Percentiles rank a stretch among this genome's conserved stretches.
These are phyloP conservation scores for Erodium moschatum DNA, from an alignment of 441 rosid genomes.

Conservation along the genomic window DNA sequence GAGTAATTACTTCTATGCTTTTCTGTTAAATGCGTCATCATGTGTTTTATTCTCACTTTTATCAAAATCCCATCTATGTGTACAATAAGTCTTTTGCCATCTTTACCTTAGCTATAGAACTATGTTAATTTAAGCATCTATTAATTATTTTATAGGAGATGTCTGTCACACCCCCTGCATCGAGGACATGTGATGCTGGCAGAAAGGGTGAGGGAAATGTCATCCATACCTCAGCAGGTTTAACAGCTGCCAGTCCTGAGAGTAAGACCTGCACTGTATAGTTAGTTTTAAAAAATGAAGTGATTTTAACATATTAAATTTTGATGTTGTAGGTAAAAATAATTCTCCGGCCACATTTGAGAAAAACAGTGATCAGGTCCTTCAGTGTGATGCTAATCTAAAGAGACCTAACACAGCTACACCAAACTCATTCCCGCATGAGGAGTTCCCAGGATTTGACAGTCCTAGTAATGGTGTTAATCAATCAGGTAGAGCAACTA, in stretches of 20 bases:
- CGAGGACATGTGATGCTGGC: slow-evolving; percentile 39
- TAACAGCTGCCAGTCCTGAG: slow-evolving; percentile 28
- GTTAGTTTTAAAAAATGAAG: slow-evolving; percentile 14
- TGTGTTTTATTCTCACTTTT: background rate
- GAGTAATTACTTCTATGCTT: slow-evolving; percentile 40
- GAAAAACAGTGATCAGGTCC: slow-evolving; percentile 29
- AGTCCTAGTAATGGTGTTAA: slow-evolving; percentile 43
- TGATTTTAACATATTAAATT: slow-evolving; percentile 20
- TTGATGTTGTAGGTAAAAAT: slow-evolving; percentile 38
- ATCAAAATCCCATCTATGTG: background rate
- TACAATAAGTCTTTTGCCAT: background rate
- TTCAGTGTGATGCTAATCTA: slow-evolving; percentile 28
- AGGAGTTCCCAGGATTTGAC: slow-evolving; percentile 71
- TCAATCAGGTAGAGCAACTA: slow-evolving; percentile 45
- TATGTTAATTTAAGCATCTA: slow-evolving; percentile 19
- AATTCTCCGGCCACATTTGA: slow-evolving; percentile 33
- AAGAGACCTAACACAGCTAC: slow-evolving; percentile 31
- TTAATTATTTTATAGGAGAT: slow-evolving; percentile 41
- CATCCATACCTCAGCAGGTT: slow-evolving; percentile 38
- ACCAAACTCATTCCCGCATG: slow-evolving; percentile 40
- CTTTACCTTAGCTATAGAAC: background rate
- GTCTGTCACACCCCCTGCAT: slow-evolving; percentile 31
- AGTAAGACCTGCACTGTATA: slow-evolving; percentile 22
- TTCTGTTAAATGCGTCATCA: background rate
- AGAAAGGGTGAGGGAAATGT: slow-evolving; percentile 42